Evolutionary conservation across 2,329 filamentous ascomycete genomes (phyloP).

Genomic region (Penicillium sp.): DNA sequence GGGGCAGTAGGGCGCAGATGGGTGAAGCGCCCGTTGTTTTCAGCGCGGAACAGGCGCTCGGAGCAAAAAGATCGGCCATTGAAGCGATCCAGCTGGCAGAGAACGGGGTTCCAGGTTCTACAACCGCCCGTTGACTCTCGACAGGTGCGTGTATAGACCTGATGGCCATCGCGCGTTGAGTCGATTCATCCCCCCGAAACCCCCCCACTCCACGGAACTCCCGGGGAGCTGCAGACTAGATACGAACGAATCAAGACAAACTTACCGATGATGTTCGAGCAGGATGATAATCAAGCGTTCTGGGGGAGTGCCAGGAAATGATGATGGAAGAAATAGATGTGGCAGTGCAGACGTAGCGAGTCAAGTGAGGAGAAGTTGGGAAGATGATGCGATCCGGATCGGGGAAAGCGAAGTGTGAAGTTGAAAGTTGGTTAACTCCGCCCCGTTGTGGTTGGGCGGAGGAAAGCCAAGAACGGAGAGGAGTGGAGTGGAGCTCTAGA

Average conservation of each 20-base stretch:
- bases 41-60: slow-evolving; percentile 6
- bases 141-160: background rate
- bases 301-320: background rate
- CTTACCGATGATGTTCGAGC: slow-evolving; percentile 5
- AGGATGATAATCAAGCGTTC: background rate
- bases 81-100: background rate
- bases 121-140: background rate
- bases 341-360: background rate
- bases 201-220: slow-evolving; percentile 21
- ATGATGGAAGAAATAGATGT: slow-evolving; percentile 3
- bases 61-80: slow-evolving; percentile 9
- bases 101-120: background rate
- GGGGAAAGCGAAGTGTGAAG: slow-evolving; percentile 15
- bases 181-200: slow-evolving; percentile 5
- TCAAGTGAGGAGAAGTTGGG: slow-evolving; percentile 4
- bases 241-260: background rate
- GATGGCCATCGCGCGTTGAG: slow-evolving; percentile 8
- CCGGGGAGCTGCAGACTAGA: slow-evolving; percentile 9
- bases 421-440: slow-evolving; percentile 18
- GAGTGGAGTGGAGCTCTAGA: slow-evolving; percentile 17
- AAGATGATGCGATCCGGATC: slow-evolving; percentile 21
- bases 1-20: slow-evolving; percentile 8
- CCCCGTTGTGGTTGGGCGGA: slow-evolving; percentile 17
- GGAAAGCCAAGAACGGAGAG: slow-evolving; percentile 27
- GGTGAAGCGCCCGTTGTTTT: slow-evolving; percentile 6